Evolutionary conservation across 1,284 basidiomycete species (phyloP).

Genomic region (Marasmius oreades): DNA sequence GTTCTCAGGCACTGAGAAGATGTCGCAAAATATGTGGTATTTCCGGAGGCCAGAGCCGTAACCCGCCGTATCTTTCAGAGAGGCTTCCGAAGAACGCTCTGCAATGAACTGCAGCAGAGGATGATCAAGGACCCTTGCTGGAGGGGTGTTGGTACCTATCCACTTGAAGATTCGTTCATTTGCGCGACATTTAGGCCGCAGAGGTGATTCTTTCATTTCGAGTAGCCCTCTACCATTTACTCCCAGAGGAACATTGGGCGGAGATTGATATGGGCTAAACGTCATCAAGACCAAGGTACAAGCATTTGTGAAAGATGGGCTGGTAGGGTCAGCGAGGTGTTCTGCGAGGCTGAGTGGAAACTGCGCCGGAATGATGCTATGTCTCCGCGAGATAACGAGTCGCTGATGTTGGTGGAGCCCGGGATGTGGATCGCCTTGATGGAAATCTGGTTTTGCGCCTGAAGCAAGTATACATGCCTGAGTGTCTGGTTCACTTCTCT

Average conservation of each 20-base stretch:
- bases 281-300: constrained; percentile 15
- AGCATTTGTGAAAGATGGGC: constrained; percentile 18
- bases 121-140: constrained; percentile 17
- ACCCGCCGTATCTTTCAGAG: constrained; percentile 14
- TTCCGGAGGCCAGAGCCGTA: constrained; percentile 25
- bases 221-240: constrained; percentile 3
- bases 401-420: constrained; percentile 26
- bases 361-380: constrained; percentile 22
- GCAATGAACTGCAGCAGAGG: constrained; percentile 12
- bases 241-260: not conserved
- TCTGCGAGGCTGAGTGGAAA: constrained; percentile 21
- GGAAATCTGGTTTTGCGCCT: constrained; percentile 17
- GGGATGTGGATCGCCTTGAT: constrained; percentile 19
- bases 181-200: constrained; percentile 24
- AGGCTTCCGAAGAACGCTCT: constrained; percentile 4
- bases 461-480: constrained; percentile 19
- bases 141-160: constrained; percentile 27
- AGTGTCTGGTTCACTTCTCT: not conserved
- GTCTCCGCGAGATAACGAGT: no score
- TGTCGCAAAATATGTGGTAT: constrained; percentile 27
- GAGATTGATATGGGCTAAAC: constrained; percentile 2
- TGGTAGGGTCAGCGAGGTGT: constrained; percentile 16
- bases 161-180: constrained; percentile 27
- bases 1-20: constrained; percentile 22
- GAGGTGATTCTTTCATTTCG: constrained; percentile 16